Conservation (phyloP, 2,329 filamentous ascomycete genomes). For the Ceratocystis huliohia region DNA sequence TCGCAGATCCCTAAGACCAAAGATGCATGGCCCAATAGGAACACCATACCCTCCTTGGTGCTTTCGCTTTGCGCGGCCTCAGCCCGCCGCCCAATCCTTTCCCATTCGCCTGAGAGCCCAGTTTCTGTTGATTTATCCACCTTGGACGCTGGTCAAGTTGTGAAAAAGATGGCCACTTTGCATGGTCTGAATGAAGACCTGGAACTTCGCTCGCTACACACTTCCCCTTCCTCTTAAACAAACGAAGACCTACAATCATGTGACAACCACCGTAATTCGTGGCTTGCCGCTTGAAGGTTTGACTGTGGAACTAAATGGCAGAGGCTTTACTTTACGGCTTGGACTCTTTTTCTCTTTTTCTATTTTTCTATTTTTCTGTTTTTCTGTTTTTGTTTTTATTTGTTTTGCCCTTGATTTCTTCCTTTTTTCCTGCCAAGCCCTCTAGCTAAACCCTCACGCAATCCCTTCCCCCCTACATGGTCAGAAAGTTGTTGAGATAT, state of each 20-base stretch:
- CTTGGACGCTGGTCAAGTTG: neutral
- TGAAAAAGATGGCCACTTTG: too few species aligned
- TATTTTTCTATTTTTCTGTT: neutral
- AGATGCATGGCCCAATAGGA: neutral
- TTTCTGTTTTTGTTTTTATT: neutral
- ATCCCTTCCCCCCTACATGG: neutral
- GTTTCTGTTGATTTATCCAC: neutral
- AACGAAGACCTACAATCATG: neutral
- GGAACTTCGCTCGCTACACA: neutral
- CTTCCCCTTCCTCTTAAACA: neutral
- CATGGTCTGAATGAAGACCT: too few species aligned
- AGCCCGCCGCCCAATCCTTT: neutral
- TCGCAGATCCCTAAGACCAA: neutral
- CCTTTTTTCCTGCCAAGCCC: neutral
- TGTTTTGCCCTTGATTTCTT: neutral
- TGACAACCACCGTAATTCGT: neutral
- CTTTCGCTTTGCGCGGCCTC: neutral
- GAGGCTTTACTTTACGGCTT: neutral
- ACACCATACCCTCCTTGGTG: neutral
- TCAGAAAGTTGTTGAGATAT: neutral
- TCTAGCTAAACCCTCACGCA: neutral
- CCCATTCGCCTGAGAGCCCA: neutral
- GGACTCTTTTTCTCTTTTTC: neutral
- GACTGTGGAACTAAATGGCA: neutral
- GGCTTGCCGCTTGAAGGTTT: neutral